A percentile compares a stretch with the other conserved stretches of the same genome.
phyloP scores from a whole-genome alignment of 306 rosid species.

The Trichosanthes truncata region DNA sequence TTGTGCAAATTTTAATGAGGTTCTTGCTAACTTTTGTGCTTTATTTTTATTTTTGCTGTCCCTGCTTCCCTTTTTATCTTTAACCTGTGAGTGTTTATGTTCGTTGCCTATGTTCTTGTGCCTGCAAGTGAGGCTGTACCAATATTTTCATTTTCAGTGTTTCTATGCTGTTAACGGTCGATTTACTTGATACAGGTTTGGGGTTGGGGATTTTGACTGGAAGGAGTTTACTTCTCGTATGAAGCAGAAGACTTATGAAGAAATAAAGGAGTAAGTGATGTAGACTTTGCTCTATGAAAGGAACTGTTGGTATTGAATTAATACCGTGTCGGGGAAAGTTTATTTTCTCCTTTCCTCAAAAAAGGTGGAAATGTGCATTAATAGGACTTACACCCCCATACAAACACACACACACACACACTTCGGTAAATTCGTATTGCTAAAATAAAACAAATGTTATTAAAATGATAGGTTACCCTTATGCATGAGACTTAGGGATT shows the following conservation, averaged over 20 bases:
- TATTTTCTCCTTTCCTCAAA: neutral
- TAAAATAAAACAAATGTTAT: neutral
- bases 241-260: conserved; percentile 88
- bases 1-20: conserved; percentile 98
- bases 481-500: neutral
- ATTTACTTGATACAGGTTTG: conserved; percentile 54
- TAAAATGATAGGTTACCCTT: neutral
- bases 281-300: conserved; percentile 4
- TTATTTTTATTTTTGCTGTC: neutral
- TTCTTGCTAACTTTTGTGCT: conserved; percentile 18
- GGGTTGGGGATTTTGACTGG: conserved; percentile 93
- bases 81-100: neutral
- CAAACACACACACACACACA: neutral
- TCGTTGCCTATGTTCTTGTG: neutral
- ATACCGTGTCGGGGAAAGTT: neutral
- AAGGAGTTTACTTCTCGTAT: conserved; percentile 74
- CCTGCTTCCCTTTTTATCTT: neutral
- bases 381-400: neutral
- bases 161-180: conserved; percentile 11
- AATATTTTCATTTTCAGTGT: neutral
- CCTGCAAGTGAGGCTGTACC: neutral
- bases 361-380: neutral
- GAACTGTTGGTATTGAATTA: neutral
- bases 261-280: conserved; percentile 63
- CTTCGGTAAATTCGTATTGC: neutral